Evolutionary conservation across 192 early-diverging fungal species (phyloP), one percentile per base, ranked within the genome.

Genomic region (Coemansia sp.): DNA sequence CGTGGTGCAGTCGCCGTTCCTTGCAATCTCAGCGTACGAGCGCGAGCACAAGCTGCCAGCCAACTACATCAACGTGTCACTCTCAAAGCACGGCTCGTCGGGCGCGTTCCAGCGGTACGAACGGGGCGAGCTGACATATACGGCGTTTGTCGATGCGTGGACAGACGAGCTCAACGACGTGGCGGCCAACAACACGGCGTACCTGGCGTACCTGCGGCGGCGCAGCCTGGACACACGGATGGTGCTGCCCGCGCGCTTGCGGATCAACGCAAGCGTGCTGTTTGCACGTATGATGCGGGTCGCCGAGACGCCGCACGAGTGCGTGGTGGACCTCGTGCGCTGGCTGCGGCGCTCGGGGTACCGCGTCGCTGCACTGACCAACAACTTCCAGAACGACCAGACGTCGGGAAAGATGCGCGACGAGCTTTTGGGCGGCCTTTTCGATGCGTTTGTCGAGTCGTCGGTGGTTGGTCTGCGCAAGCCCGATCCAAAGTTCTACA

Each of bases 31-130:
- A 18, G 66, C 67, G 23, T 94, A 83, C 54, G 91, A 92, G 67
- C 65, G 67, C 31, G 50, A 81, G 56, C 65, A 83, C 58, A 71
- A 70, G n/a, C 65, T 94, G 21, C 92, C 92, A 3, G 62, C 67
- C 52, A 89, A 92, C 81, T 94, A 91, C 69, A 81, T 94, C 62
- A 94, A 92, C 69, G 84, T 92, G 6, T 84, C 88, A 54, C 89
- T 93, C 59, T 81, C 71, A 18, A 60, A 65, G 25, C 64, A 60
- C 5, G 83, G 82, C 32, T 51, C 51, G 27, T 21, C 35, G 21
- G 85, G 85, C 3, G 85, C 83, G 23, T 86, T 86, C 68, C 85
- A 86, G 64, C 54, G 53, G 46, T 82, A 83, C 38, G 85, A 80
- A 67, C 69, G 70, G 43, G 71, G 71, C 35, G 76, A 78, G 56